phyloP scores from a whole-genome alignment of 305 asterid species.

The Fraxinus floribunda region DNA sequence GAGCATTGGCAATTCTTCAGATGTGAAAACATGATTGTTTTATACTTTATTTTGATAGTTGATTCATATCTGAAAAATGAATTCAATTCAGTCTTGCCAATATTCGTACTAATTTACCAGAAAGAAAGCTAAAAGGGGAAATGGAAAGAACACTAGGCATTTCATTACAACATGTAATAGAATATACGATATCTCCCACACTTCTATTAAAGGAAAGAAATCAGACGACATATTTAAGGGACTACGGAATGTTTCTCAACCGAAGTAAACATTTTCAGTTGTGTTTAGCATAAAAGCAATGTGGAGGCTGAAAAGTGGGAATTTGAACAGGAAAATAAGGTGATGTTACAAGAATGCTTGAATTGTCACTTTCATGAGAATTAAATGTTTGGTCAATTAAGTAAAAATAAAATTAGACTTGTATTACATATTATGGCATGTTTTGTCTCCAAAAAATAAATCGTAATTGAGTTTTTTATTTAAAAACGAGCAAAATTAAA shows the following conservation, averaged over 20 bases:
- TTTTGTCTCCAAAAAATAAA: not conserved
- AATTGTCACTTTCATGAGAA: not conserved
- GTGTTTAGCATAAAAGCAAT: not conserved
- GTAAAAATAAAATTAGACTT: not conserved
- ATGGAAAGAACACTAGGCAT: not conserved
- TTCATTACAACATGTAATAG: not conserved
- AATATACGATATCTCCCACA: not conserved
- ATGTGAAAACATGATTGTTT: not conserved
- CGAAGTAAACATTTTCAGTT: not conserved
- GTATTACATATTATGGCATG: not conserved
- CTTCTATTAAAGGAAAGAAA: not conserved
- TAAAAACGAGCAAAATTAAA: not conserved
- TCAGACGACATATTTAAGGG: not conserved
- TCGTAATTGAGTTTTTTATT: not conserved
- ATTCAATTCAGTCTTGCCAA: not conserved
- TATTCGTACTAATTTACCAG: not conserved
- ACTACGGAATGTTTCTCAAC: not conserved
- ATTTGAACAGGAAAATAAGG: not conserved
- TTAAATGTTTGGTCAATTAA: not conserved
- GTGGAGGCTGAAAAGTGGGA: not conserved
- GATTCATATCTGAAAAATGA: not conserved
- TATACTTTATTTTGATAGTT: not conserved
- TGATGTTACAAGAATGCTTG: not conserved
- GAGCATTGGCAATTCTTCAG: not conserved
- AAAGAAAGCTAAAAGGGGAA: not conserved